Conservation (phyloP, 2,329 filamentous ascomycete species). For the Fusarium verticillioides region DNA sequence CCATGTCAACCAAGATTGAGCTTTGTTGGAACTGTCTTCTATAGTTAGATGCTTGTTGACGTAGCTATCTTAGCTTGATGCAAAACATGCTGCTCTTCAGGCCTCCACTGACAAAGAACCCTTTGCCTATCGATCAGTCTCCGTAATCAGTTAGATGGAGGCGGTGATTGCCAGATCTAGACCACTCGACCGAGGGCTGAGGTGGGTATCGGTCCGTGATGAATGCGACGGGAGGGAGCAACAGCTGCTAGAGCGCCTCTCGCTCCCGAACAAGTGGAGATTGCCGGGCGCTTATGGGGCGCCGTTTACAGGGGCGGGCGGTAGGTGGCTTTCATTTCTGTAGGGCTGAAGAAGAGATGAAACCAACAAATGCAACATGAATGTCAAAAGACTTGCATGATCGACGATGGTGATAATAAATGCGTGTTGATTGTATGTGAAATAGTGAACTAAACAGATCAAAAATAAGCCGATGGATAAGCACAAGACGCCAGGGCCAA, state of each 20-base stretch:
- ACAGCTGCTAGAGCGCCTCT: not conserved
- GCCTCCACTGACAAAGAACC: not conserved
- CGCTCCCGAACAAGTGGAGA: slow-evolving; percentile 6
- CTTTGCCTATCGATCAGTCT: not conserved
- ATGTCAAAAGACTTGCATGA: not conserved
- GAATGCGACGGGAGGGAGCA: not conserved
- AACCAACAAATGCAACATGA: not conserved
- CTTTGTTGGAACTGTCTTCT: not conserved
- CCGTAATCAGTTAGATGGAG: not conserved
- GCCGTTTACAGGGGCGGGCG: not conserved
- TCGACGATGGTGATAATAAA: not conserved
- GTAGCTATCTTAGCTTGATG: not conserved
- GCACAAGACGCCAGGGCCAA: slow-evolving; percentile 1
- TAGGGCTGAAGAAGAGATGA: slow-evolving; percentile 22
- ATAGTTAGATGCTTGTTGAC: not conserved
- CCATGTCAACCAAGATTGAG: not conserved
- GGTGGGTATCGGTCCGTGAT: not conserved
- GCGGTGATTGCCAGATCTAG: not conserved
- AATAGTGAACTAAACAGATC: not conserved
- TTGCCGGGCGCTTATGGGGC: slow-evolving; percentile 3
- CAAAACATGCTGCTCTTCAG: not conserved
- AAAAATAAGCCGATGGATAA: not conserved
- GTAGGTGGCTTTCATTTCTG: not conserved
- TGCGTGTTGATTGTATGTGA: not conserved
- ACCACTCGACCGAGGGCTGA: not conserved